phyloP scores from a whole-genome alignment of 306 rosid species.

The Lathyrus tuberosus region DNA sequence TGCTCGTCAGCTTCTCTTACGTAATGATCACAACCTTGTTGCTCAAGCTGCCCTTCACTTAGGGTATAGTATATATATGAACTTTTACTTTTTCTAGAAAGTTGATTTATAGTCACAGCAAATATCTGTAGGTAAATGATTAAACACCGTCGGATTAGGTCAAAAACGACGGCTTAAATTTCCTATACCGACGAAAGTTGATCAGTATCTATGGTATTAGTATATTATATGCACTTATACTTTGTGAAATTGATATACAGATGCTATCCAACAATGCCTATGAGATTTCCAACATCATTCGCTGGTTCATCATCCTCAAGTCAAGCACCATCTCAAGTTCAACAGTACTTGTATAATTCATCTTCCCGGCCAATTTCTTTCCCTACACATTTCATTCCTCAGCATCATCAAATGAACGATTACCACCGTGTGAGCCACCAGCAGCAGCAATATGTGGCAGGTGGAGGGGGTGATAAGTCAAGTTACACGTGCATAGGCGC shows the following conservation, averaged over 20 bases:
- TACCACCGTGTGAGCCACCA: constrained; percentile 62
- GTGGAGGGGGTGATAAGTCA: constrained; percentile 11
- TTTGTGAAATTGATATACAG: constrained; percentile 37
- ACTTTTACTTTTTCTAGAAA: too few relatives aligned
- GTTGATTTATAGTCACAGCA: too few relatives aligned
- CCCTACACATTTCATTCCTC: constrained; percentile 51
- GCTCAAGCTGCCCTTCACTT: constrained; percentile 13
- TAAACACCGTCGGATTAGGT: too few relatives aligned
- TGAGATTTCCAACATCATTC: constrained; percentile 70
- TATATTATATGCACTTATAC: not conserved
- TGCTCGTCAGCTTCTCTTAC: constrained; percentile 28
- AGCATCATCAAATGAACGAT: constrained; percentile 48
- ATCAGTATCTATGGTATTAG: too few relatives aligned
- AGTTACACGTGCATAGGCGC: constrained; percentile 81
- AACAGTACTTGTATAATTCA: constrained; percentile 55
- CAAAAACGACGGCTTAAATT: too few relatives aligned
- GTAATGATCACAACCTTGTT: constrained; percentile 23
- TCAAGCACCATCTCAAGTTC: constrained; percentile 42
- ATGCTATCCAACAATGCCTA: constrained; percentile 67
- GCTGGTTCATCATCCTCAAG: constrained; percentile 60
- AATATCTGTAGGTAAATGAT: too few relatives aligned
- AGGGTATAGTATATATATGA: not conserved
- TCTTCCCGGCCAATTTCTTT: constrained; percentile 52
- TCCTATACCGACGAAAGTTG: too few relatives aligned
- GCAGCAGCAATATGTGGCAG: constrained; percentile 30